Conservation (phyloP, 768 basidiomycete genomes). For the Suillus placidus region DNA sequence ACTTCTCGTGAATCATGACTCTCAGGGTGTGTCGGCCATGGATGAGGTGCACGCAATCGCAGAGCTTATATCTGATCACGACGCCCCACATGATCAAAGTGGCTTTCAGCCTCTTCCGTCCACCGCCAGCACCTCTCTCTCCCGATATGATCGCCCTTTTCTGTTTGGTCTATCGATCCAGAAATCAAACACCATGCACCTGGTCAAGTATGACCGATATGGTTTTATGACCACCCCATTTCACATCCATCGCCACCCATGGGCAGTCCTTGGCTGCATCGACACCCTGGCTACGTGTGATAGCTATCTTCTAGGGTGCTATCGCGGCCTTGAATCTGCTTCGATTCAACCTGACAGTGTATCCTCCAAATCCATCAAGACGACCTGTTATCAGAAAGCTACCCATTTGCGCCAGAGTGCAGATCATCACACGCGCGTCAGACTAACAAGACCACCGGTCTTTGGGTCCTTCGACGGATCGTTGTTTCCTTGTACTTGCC, state of each 20-base stretch:
- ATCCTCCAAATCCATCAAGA: not conserved
- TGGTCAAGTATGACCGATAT: not conserved
- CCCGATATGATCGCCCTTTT: not conserved
- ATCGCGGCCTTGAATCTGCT: not conserved
- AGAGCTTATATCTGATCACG: not conserved
- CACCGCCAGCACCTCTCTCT: not conserved
- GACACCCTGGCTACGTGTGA: not conserved
- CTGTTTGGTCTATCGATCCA: conserved; percentile 1
- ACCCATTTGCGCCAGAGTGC: not conserved
- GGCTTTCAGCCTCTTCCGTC: not conserved
- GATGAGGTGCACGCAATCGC: not conserved
- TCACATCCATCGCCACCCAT: not conserved
- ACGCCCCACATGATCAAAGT: not conserved
- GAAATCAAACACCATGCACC: not conserved
- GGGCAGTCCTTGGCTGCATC: not conserved
- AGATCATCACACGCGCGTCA: not conserved
- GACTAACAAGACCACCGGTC: not conserved
- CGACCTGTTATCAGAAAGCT: not conserved
- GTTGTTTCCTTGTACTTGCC: not conserved
- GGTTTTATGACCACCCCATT: not conserved
- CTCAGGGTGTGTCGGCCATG: not conserved
- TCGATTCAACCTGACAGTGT: not conserved
- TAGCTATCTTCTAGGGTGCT: not conserved
- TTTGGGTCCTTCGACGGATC: not conserved
- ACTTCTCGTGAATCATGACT: not conserved